Base-by-base conservation (phyloP, 805 yeast genomes). In the Metschnikowia noctiluminum region DNA sequence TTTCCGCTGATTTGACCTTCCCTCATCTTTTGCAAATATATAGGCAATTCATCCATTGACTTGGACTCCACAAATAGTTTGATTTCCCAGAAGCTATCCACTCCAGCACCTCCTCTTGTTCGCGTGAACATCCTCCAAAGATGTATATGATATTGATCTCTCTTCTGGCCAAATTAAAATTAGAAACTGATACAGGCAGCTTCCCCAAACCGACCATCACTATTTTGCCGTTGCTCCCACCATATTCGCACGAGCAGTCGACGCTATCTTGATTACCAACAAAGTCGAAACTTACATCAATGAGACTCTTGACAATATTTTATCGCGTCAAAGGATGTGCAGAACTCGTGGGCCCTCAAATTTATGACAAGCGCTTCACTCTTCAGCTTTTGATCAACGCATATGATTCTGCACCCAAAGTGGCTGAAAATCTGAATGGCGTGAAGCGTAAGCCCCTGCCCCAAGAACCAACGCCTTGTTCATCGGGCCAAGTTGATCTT, bases 121-220 rank as follows among this genome's bases (percentile, higher is more conserved):
- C 79, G 9, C 57, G 53, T 1, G 74, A 68, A 12, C 69, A 67
- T 26, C 81, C 81, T 34, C 80, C 78, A 53, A 73, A 72, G 39
- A 69, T 64, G 51, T 68, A 73, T 32, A 66, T 56, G 37, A 74
- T 52, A 43, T 66, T 62, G 28, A 71, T 64, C 55, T 77, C 80
- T 49, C 76, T 63, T 41, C 71, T 50, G 12, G 77, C 76, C 46
- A 74, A 56, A 4, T 65, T 65, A 49, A 57, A 69, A 47, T 71
- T 68, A 35, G 60, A 61, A 35, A 73, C 49, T 6, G 42, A 42
- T 15, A 74, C 52, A 39, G 64, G 62, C 44, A 61, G 58, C 31
- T 59, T 60, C 0, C 76, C 79, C 50, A 77, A 60, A 1, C 81
- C 81, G 7, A 76, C 67, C 54, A 74, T 66, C 21, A 71, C 61